Percentiles rank a stretch among this genome's conserved stretches.
phyloP scores from a whole-genome alignment of 805 yeast species.

The Sugiyamaella smithiae region DNA sequence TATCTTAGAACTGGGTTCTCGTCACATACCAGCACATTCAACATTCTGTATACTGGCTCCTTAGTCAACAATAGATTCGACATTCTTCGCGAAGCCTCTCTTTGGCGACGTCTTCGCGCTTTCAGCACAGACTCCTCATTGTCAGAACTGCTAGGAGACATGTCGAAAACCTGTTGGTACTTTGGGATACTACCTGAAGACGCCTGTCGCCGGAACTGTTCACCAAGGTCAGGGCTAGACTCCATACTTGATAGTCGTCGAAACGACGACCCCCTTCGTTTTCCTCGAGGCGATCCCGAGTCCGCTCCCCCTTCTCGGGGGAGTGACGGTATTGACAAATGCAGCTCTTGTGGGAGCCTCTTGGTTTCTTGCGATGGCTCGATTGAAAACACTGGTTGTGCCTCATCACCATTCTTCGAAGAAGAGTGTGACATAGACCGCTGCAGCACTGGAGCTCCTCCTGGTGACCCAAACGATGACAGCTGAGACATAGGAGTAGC shows the following conservation, averaged over 20 bases:
- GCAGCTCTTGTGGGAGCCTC: slow-evolving; percentile 30
- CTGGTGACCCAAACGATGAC: slow-evolving; percentile 4
- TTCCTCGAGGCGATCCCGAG: slow-evolving; percentile 9
- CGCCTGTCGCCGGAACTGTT: slow-evolving; percentile 21
- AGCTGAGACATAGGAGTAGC: slow-evolving; percentile 5
- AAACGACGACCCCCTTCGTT: slow-evolving; percentile 7
- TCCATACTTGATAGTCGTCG: slow-evolving; percentile 24
- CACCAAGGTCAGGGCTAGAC: slow-evolving; percentile 26
- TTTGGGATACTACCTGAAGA: slow-evolving; percentile 7
- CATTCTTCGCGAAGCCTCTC: slow-evolving; percentile 48
- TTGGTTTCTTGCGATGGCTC: slow-evolving; percentile 20
- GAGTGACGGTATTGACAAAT: slow-evolving; percentile 23
- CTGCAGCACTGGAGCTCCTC: not conserved
- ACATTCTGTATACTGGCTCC: slow-evolving; percentile 23
- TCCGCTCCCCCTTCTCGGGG: slow-evolving; percentile 30
- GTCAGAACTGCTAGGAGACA: slow-evolving; percentile 56
- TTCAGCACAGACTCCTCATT: slow-evolving; percentile 53
- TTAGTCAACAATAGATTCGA: slow-evolving; percentile 15
- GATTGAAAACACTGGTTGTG: slow-evolving; percentile 39
- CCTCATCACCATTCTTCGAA: slow-evolving; percentile 4
- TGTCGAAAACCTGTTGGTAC: slow-evolving; percentile 26
- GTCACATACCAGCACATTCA: slow-evolving; percentile 80
- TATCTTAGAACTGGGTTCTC: slow-evolving; percentile 80
- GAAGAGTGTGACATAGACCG: slow-evolving; percentile 1
- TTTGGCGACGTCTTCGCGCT: slow-evolving; percentile 40